Base-by-base conservation (phyloP, 306 rosid species). In the Cucurbita moschata region DNA sequence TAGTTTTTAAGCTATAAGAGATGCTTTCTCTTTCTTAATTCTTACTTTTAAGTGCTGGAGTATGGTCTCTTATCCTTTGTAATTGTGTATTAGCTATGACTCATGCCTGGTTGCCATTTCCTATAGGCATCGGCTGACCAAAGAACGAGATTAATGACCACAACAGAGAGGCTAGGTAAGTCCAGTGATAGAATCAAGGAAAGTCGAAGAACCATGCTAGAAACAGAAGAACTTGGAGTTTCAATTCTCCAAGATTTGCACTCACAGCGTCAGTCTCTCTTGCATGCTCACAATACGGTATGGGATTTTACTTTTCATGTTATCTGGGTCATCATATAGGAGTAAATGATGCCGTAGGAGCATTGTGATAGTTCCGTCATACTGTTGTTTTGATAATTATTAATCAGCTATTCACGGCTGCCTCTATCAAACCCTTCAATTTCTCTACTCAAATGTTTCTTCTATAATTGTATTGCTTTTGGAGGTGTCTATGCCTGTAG, bases 151-250 rank as follows among this genome's bases (percentile, higher is more conserved):
- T 80, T 94, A 67, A 82, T 89, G 89, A 73, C 50, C 77, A 85
- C 99, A 56, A 94, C 97, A 23, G 99, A 91, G 77, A 87, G 89
- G 78, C 46, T 94, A 83, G 84, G 86, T 83, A 87, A 85, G 75
- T 77, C 97, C 51, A 67, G 97, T 72, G 96, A 83, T 46, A 84
- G 97, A 79, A 89, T 94, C 23, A 85, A 86, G 86, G 96, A 89
- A 8, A 81, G 99, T 67, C 88, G 96, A 81, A 87, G 85, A 83
- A 94, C 99, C 83, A 94, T 94, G 94, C 83, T 94, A 83, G 98
- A 94, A 85, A 94, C 97, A 19, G 99, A 94, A 81, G 99, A 94
- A 79, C 97, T 94, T 39, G 99, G 96, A 68, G 99, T 91, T 77
- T 94, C 97, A 14, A 91, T 94, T 77, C 97, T 94, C 80, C 96